Base-by-base conservation (phyloP, 805 yeast species). In the Blastobotrys peoriensis region DNA sequence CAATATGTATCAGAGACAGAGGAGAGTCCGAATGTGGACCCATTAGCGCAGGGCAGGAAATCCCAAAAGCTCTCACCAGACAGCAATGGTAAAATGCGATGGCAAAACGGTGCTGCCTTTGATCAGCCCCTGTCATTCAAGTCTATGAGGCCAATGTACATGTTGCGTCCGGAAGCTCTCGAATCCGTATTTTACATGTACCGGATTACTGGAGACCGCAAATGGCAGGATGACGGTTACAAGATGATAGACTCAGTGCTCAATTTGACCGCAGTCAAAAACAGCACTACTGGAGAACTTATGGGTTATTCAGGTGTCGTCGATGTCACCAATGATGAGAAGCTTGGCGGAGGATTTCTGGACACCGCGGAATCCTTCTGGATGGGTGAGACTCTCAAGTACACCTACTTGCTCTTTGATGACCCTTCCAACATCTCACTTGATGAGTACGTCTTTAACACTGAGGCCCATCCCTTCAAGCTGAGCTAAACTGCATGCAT, bases 341-440 rank as follows among this genome's bases (percentile, higher is more conserved):
- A 65, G 17, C 71, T 69, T 8, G 71, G 76, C 3, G 16, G 19
- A 13, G 23, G 15, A 15, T 86, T 76, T 61, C 86, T 85, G 40
- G 76, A 86, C 2, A 51, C 57, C 2, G 47, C 46, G 10, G 56
- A 53, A 37, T 81, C 93, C 20, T 87, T 87, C 70, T 89, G 96
- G 96, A 70, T 86, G 53, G 93, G 95, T 1, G 96, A 89, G 62
- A 89, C 97, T 2, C 73, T 89, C 60, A 89, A 89, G 64, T 89
- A 88, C 63, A 69, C 87, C 33, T 86, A 86, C 57, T 65, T 86
- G 46, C 67, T 87, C 51, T 87, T 87, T 64, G 74, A 71, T 27
- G 68, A 65, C 5, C 59, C 68, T 10, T 56, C 63, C 5, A 59
- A 65, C 13, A 63, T 69, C 58, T 68, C 73, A 36, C 58, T 76